Evolutionary conservation across 805 yeast genomes (phyloP).

Genomic region (Candida pseudoglaebosa): DNA sequence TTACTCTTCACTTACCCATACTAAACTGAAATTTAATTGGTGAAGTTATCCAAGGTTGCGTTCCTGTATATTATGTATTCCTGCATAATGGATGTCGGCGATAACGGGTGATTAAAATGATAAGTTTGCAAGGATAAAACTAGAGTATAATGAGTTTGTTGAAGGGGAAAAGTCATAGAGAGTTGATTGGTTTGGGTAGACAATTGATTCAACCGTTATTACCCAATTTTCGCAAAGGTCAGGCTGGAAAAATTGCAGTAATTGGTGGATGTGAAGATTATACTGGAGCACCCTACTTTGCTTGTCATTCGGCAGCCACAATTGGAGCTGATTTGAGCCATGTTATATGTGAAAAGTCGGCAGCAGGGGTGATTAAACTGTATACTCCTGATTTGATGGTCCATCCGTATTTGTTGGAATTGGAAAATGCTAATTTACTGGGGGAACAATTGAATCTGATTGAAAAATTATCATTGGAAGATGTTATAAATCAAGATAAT

Average conservation of each 20-base stretch:
- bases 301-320: slow-evolving; percentile 79
- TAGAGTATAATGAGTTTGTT: too few relatives aligned
- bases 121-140: too few relatives aligned
- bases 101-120: too few relatives aligned
- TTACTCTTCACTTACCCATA: too few relatives aligned
- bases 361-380: slow-evolving; percentile 76
- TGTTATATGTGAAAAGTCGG: slow-evolving; percentile 76
- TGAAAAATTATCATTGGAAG: slow-evolving; percentile 14
- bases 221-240: slow-evolving; percentile 81
- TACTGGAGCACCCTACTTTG: slow-evolving; percentile 94
- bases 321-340: slow-evolving; percentile 89
- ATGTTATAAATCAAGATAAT: slow-evolving; percentile 19
- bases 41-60: too few relatives aligned
- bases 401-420: slow-evolving; percentile 77
- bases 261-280: slow-evolving; percentile 95
- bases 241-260: slow-evolving; percentile 79
- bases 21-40: too few relatives aligned
- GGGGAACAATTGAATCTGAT: slow-evolving; percentile 17
- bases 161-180: slow-evolving; percentile 30
- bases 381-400: slow-evolving; percentile 95
- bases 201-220: slow-evolving; percentile 72
- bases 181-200: slow-evolving; percentile 47
- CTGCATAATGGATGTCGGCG: too few relatives aligned
- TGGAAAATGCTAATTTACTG: slow-evolving; percentile 27
- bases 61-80: slow-evolving; percentile 1